Base-by-base conservation (phyloP, 1,284 basidiomycete genomes). In the Lignosus rhinocerotis region DNA sequence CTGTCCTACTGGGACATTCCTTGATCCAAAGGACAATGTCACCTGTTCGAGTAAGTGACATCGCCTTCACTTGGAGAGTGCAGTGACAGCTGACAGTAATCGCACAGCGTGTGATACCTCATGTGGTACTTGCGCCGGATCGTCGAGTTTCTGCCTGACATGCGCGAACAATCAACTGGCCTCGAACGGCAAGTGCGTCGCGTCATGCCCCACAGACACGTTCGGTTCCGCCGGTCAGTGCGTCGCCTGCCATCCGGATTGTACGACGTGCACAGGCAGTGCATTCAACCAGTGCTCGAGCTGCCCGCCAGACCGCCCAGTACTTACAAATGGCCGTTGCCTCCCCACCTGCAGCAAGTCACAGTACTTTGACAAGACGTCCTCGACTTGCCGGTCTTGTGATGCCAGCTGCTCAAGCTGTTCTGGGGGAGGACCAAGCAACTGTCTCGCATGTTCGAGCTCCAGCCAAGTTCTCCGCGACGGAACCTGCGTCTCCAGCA, bases 221-320 rank as follows among this genome's bases (percentile, higher is more conserved):
- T 89, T 92, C 75, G 75, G 78, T 50, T 82, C 88, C 14, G 79
- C 83, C 17, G 83, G 83, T 44, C 72, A 81, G 19, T 94, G 92
- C 72, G 67, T 86, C 51, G 63, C 82, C 3, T 94, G 92, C 72
- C 92, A 94, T 59, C 83, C 90, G 0, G 92, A 94, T 69, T 94
- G 92, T 67, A 83, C 81, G 6, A 85, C 86, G 6, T 94, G 92
- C 73, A 82, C 86, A 21, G 88, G 88, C 32, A 70, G 80, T 34
- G 79, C 83, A 1, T 91, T 92, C 76, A 86, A 83, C 68, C 87
- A 93, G 69, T 94, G 92, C 73, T 79, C 82, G 3, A 81, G 83
- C 49, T 94, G 92, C 67, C 78, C 84, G 17, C 66, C 86, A 41
- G 72, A 77, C 19, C 82, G 85, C 1, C 92, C 92, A 0, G 89